These are phyloP conservation scores for Hypoxylon fragiforme DNA, from an alignment of 495 filamentous ascomycete genomes.

Conservation along the genomic window DNA sequence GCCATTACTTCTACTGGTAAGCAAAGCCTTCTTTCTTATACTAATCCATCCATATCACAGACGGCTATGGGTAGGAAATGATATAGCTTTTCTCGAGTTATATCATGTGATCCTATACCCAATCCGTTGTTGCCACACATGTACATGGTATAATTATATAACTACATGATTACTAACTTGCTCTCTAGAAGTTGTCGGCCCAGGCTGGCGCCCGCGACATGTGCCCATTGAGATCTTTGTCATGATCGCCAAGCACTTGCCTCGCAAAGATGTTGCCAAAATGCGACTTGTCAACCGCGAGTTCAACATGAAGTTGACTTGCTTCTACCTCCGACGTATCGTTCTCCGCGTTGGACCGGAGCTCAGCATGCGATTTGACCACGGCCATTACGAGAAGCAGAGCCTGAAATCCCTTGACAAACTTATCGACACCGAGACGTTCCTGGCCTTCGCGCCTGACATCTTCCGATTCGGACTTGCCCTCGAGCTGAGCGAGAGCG, in stretches of 20 bases:
- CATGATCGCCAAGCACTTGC: conserved; percentile 47
- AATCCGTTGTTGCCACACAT: too few species aligned
- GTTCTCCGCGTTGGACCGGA: conserved; percentile 59
- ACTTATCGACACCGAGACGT: conserved; percentile 2
- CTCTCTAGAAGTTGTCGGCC: neutral
- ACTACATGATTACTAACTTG: too few species aligned
- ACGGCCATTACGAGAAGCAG: too few species aligned
- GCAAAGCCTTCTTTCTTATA: too few species aligned
- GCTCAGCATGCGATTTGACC: conserved; percentile 48
- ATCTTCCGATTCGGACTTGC: conserved; percentile 58
- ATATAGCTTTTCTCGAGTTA: too few species aligned
- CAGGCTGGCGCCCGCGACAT: conserved; percentile 42
- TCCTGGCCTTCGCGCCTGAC: conserved; percentile 45
- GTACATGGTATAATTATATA: too few species aligned
- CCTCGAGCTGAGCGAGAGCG: conserved; percentile 55
- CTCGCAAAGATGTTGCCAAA: conserved; percentile 50
- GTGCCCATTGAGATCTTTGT: conserved; percentile 58
- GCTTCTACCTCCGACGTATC: conserved; percentile 48
- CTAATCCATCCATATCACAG: too few species aligned
- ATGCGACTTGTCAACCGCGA: conserved; percentile 59
- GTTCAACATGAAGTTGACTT: conserved; percentile 29
- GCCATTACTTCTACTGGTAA: too few species aligned
- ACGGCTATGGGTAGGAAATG: too few species aligned
- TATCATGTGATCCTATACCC: too few species aligned
- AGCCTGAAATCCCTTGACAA: conserved; percentile 16